Evolutionary conservation across 164 flowering plant species (phyloP), one percentile per base, ranked within the genome.

Genomic region (Protea cynaroides): DNA sequence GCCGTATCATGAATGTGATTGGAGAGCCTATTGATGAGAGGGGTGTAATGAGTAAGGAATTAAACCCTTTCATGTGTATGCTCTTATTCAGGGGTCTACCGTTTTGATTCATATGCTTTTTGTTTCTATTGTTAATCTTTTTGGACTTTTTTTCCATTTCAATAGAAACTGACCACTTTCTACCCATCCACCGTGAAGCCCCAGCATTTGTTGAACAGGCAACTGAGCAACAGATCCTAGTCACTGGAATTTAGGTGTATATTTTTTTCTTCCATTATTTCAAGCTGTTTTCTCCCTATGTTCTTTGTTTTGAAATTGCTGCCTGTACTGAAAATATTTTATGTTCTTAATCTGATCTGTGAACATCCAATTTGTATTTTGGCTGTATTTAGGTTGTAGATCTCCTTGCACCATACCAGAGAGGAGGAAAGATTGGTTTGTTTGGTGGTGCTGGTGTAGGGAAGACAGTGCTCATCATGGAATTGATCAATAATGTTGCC

Each of bases 11-110:
- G 25, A 94, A 94, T 74, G 97, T 94, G 56, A 86, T 94, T 76
- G 99, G 99, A 65, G 99, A 94, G 82, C 89, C 99, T n/a, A 94
- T 94, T 69, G 99, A 94, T 52, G 76, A 86, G 53, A 91, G 62
- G 72, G 99, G 99, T 52, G 96, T 86, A 0, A 12, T 94, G 64
- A 85, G 97, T 94, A 79, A 89, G 97, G 23, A 34, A 49, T 40
- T 5, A 52, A 5, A 37, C n/a, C 9, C 14, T 23, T 1, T 18
- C 29, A 57, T 47, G 13, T 36, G 18, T 18, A n/a, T 29, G 4
- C 34, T 29, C 54, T 23, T 23, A 58, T 25, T 21, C 24, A 56
- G 8, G 58, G 19, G 9, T 11, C 59, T 60, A 22, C 21, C 55
- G 14, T 17, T 47, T 61, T 49, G 1, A 37, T 19, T 40, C 53